These are phyloP conservation scores for Euphrasia confusa DNA, from an alignment of 257 asterid species.

Conservation along the genomic window DNA sequence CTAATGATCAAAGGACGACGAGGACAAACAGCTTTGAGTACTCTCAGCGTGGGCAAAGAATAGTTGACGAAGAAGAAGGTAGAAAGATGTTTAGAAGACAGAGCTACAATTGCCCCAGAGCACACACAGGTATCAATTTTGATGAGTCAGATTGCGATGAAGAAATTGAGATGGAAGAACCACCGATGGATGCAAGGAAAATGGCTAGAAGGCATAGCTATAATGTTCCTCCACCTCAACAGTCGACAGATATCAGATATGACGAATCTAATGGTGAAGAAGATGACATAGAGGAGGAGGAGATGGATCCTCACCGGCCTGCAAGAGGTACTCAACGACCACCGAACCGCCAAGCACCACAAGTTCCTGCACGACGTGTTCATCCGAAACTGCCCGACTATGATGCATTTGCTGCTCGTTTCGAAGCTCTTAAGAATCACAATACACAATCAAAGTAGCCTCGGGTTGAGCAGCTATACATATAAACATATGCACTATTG, in stretches of 20 bases:
- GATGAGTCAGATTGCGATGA: constrained; percentile 72
- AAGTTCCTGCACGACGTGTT: constrained; percentile 44
- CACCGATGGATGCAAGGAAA: constrained; percentile 31
- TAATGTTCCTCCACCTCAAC: constrained; percentile 26
- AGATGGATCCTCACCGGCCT: neutral
- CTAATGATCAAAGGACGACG: constrained; percentile 23
- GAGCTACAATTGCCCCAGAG: constrained; percentile 50
- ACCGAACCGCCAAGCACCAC: constrained; percentile 59
- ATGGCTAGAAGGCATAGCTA: constrained; percentile 63
- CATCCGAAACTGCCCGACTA: constrained; percentile 93
- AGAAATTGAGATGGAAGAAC: constrained; percentile 69
- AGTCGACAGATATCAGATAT: constrained; percentile 37
- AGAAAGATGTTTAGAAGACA: constrained; percentile 47
- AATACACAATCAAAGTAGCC: constrained; percentile 32
- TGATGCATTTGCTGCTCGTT: constrained; percentile 78
- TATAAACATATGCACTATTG: neutral
- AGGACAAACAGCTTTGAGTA: constrained; percentile 24
- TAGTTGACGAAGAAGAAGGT: constrained; percentile 21
- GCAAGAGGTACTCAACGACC: constrained; percentile 30
- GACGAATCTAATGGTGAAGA: constrained; percentile 54
- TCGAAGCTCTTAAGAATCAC: constrained; percentile 75
- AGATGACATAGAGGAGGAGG: constrained; percentile 25
- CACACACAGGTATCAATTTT: constrained; percentile 35
- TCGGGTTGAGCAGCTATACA: neutral
- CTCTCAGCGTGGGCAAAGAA: constrained; percentile 10